A percentile compares a stretch with the other conserved stretches of the same genome.
Evolutionary conservation across 345 rosid species (phyloP).

Genomic region (Pugionium dolabratum): DNA sequence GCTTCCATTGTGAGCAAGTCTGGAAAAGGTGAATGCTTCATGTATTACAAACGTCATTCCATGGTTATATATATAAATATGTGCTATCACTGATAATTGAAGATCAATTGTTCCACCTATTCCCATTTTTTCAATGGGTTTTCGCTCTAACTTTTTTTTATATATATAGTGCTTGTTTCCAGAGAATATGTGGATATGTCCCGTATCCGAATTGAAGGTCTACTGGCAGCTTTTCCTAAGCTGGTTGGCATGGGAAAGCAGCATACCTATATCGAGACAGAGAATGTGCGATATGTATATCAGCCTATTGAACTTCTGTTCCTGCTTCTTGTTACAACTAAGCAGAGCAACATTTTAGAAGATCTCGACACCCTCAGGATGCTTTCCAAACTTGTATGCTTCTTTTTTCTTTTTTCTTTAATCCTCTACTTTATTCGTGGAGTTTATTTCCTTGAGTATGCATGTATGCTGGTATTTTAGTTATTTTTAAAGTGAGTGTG

Average conservation of each 20-base stretch:
- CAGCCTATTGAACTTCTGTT: constrained; percentile 93
- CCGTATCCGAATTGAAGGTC: constrained; percentile 92
- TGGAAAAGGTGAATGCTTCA: constrained; percentile 73
- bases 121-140: neutral
- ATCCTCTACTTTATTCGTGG: neutral
- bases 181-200: constrained; percentile 98
- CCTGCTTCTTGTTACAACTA: constrained; percentile 91
- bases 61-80: neutral
- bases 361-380: constrained; percentile 91
- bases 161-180: constrained; percentile 74
- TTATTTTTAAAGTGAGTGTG: constrained; percentile 16
- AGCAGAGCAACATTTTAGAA: constrained; percentile 97
- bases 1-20: constrained; percentile 82
- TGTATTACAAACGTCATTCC: neutral
- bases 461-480: constrained; percentile 18
- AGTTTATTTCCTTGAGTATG: constrained; percentile 8
- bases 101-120: neutral
- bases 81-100: neutral
- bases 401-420: neutral
- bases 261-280: constrained; percentile 97
- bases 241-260: constrained; percentile 96
- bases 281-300: constrained; percentile 96
- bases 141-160: constrained; percentile 23
- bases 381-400: constrained; percentile 87
- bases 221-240: constrained; percentile 99